Evolutionary conservation across 331 rosid species (phyloP), one percentile per base, ranked within the genome.

Genomic region (Acacia pycnantha): DNA sequence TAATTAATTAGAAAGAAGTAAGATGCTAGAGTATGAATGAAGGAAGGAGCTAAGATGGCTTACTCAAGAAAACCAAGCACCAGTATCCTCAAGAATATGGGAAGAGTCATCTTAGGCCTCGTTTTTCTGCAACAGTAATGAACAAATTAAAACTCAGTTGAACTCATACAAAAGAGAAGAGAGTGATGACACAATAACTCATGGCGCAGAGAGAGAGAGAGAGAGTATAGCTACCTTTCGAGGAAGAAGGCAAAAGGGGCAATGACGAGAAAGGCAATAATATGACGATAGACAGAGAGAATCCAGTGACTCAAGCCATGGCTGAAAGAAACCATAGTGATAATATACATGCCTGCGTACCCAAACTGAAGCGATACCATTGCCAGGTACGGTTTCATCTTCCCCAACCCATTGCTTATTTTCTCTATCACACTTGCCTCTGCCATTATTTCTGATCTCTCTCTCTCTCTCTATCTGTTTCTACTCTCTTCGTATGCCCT

Each of bases 291-390:
- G 0, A 90, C 94, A 0, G 97, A 92, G 73, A 96, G 93, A 3
- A 96, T 89, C 81, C 90, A 96, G 79, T 96, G 94, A 54, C 97
- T 96, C 95, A 96, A 90, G 31, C 99, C 99, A 72, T 92, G 95
- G 41, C 94, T 96, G 82, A 96, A 90, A 35, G 98, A 91, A 71
- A 96, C 95, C 97, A 93, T 90, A n/a, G 97, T 93, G 59, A 96
- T 86, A 43, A 96, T 87, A 22, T 96, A 93, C 99, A 96, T 92
- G 26, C 99, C 99, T 0, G 98, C 81, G 68, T 93, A 96, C 0
- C 99, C 99, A 83, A 96, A 93, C 41, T 96, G 98, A 80, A 96
- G 97, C 66, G 94, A 91, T 62, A 92, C 71, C 82, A 96, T 93
- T 19, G 97, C 98, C 82, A 96, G 90, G 85, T 90, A 93, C 5